Evolutionary conservation across 192 early-diverging fungal genomes (phyloP).

Genomic region (Linnemannia hyalina): DNA sequence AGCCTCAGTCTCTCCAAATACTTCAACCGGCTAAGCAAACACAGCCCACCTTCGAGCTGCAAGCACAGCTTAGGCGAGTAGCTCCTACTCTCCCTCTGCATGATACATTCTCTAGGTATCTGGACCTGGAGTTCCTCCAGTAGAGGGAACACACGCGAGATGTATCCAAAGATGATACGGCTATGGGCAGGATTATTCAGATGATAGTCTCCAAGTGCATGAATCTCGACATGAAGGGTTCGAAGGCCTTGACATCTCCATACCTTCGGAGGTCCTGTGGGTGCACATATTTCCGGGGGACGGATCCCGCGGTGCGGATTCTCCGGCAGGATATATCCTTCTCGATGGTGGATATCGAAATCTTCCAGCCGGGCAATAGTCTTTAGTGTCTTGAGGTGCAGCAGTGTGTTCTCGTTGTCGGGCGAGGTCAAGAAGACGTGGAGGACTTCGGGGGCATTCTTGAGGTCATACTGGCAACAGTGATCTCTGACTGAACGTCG

Average conservation of each 20-base stretch:
- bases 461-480: too few species aligned
- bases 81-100: neutral
- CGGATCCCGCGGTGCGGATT: too few species aligned
- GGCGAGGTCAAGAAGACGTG: too few species aligned
- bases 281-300: neutral
- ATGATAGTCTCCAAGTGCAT: too few species aligned
- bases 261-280: neutral
- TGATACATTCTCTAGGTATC: neutral
- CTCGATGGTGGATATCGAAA: neutral
- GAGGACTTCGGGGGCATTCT: too few species aligned
- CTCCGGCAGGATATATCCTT: neutral
- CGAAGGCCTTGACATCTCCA: neutral
- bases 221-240: too few species aligned
- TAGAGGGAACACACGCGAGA: neutral
- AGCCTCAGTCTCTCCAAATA: neutral
- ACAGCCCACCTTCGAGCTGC: neutral
- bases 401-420: too few species aligned
- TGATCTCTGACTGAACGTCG: too few species aligned
- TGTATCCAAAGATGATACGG: too few species aligned
- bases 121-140: neutral
- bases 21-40: neutral
- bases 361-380: neutral
- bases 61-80: neutral
- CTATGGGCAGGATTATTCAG: too few species aligned
- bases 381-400: neutral